These are phyloP conservation scores for Nigrospora oryzae DNA, from an alignment of 2,329 filamentous ascomycete genomes.

Conservation along the genomic window DNA sequence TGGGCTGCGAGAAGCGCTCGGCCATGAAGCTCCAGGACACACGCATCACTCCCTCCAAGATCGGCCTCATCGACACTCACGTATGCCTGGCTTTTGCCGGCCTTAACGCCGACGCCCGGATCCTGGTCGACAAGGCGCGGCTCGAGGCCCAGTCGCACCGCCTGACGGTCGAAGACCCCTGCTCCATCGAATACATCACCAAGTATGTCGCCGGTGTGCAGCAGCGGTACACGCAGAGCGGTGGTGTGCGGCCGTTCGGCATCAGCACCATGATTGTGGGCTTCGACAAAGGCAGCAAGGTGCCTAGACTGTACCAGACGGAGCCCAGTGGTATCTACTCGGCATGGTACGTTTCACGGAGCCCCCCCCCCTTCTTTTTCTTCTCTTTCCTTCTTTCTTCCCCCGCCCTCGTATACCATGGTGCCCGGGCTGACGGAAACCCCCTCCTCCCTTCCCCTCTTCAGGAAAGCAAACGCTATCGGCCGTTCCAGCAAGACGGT, in stretches of 20 bases:
- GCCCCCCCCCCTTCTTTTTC: background rate
- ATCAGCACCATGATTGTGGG: conserved; percentile 97
- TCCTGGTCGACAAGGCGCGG: conserved; percentile 95
- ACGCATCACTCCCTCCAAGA: conserved; percentile 97
- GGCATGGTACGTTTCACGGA: conserved; percentile 65
- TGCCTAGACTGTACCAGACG: conserved; percentile 90
- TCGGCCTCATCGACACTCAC: conserved; percentile 90
- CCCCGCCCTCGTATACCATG: background rate
- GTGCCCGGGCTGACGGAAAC: background rate
- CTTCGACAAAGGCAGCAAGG: conserved; percentile 90
- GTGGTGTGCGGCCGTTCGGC: conserved; percentile 96
- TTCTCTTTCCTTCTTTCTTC: too few relatives aligned
- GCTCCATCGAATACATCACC: conserved; percentile 98
- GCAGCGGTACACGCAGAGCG: conserved; percentile 97
- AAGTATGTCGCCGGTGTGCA: conserved; percentile 98
- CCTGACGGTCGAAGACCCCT: conserved; percentile 92
- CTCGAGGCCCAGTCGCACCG: conserved; percentile 96
- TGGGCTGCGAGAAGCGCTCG: conserved; percentile 97
- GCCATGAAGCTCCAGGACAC: conserved; percentile 99
- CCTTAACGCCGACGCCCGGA: conserved; percentile 94
- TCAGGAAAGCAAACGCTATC: conserved; percentile 98
- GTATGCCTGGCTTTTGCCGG: conserved; percentile 96
- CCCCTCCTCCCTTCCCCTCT: conserved; percentile 3
- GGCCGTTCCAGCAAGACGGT: conserved; percentile 98
- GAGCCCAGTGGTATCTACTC: conserved; percentile 99